A percentile compares a stretch with the other conserved stretches of the same genome.
These are phyloP conservation scores for Salix dunnii DNA, from an alignment of 345 rosid species.

Conservation along the genomic window DNA sequence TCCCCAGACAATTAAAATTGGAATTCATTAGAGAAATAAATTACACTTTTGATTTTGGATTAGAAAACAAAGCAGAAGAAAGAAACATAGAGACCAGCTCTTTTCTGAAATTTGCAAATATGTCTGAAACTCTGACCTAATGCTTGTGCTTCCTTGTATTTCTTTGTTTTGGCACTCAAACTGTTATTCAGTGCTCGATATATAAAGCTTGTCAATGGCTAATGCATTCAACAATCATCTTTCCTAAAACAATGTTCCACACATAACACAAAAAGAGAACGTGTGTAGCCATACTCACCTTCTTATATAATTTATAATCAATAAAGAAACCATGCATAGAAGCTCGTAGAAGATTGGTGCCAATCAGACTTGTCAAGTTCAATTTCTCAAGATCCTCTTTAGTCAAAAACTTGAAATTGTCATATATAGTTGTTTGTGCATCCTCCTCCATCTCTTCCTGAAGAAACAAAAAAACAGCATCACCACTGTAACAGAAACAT, in stretches of 20 bases:
- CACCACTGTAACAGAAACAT: slow-evolving; percentile 1
- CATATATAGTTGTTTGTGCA: slow-evolving; percentile 74
- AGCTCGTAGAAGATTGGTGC: slow-evolving; percentile 89
- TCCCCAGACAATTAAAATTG: neutral
- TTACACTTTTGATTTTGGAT: neutral
- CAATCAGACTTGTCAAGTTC: slow-evolving; percentile 74
- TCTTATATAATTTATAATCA: slow-evolving; percentile 66
- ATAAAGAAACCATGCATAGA: slow-evolving; percentile 92
- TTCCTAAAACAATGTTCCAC: neutral
- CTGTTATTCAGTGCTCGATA: too few relatives aligned
- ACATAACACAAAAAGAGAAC: neutral
- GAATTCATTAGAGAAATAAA: neutral
- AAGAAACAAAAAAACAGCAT: slow-evolving; percentile 16
- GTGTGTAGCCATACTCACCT: slow-evolving; percentile 37
- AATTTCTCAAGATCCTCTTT: slow-evolving; percentile 82
- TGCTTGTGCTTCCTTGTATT: too few relatives aligned
- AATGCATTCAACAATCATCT: neutral
- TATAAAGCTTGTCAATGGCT: too few relatives aligned
- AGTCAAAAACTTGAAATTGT: slow-evolving; percentile 79
- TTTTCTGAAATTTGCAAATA: neutral
- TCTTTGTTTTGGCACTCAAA: too few relatives aligned
- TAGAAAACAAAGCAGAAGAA: neutral
- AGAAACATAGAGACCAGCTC: neutral
- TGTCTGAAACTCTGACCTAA: neutral
- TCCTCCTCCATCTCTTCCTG: slow-evolving; percentile 97